Conservation (phyloP, 108 stramenopile species). For the Fragilariopsis cylindrus region DNA sequence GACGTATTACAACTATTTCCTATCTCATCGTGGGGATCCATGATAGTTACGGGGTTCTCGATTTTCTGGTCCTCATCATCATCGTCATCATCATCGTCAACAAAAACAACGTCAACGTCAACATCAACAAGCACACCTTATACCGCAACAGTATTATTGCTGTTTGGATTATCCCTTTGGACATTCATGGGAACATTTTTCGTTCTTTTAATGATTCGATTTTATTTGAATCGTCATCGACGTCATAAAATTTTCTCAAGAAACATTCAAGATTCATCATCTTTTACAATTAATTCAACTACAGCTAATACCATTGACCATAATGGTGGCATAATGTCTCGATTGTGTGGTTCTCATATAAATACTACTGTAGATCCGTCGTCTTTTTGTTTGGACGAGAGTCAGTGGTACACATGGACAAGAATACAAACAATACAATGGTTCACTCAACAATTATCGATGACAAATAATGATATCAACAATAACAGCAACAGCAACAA, state of each 20-base stretch:
- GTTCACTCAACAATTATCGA: constrained; percentile 15
- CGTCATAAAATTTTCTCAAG: background rate
- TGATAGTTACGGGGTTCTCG: constrained; percentile 7
- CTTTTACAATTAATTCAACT: background rate
- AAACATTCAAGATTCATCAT: background rate
- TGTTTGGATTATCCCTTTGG: background rate
- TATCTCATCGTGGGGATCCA: constrained; percentile 17
- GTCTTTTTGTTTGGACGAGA: background rate
- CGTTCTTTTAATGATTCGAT: constrained; percentile 5
- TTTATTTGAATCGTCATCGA: constrained; percentile 9
- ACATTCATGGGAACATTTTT: constrained; percentile 8
- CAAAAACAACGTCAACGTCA: background rate
- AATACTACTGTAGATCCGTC: background rate
- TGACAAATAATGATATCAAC: background rate
- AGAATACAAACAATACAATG: constrained; percentile 18
- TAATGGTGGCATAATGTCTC: background rate
- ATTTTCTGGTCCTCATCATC: background rate
- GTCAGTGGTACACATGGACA: constrained; percentile 29
- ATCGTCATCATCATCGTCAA: background rate
- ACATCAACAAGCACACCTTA: background rate
- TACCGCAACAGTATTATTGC: too few relatives aligned
- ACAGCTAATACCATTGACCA: background rate
- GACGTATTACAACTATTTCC: constrained; percentile 1
- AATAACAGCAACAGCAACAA: background rate
- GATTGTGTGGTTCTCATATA: background rate